phyloP scores from a whole-genome alignment of 441 rosid genomes.

The Flueggea neowawraea region DNA sequence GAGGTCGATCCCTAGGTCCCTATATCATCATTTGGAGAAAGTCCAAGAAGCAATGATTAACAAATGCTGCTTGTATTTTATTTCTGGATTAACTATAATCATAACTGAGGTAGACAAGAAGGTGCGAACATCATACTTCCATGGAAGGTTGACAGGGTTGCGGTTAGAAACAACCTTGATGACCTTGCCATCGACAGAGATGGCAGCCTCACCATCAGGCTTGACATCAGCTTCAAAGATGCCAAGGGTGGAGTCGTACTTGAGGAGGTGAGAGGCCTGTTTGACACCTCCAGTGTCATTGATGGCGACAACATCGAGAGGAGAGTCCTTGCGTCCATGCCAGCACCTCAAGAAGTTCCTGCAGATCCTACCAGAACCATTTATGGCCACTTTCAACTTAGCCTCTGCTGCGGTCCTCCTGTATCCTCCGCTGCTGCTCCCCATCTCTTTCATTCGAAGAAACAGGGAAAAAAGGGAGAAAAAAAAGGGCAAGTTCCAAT shows the following conservation, averaged over 20 bases:
- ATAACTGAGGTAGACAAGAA: neutral
- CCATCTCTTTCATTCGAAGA: constrained; percentile 35
- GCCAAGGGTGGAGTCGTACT: constrained; percentile 95
- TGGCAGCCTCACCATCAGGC: constrained; percentile 69
- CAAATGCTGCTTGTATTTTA: neutral
- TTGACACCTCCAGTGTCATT: constrained; percentile 91
- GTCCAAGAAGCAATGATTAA: constrained; percentile 2
- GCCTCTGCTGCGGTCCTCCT: constrained; percentile 65
- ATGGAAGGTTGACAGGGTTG: constrained; percentile 75
- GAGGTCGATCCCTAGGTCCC: constrained; percentile 83
- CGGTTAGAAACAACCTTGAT: constrained; percentile 85
- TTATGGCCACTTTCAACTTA: constrained; percentile 84
- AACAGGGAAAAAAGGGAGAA: no score
- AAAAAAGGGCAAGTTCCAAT: neutral
- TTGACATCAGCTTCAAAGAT: constrained; percentile 91
- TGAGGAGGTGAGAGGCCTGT: constrained; percentile 93
- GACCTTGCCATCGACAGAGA: constrained; percentile 96
- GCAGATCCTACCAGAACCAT: constrained; percentile 86
- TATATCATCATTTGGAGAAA: constrained; percentile 7
- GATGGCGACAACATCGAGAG: constrained; percentile 67
- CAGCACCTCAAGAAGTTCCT: constrained; percentile 95
- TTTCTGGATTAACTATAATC: neutral
- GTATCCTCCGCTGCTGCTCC: constrained; percentile 65
- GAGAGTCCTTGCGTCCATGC: constrained; percentile 82
- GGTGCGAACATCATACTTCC: constrained; percentile 54